Conservation (phyloP, 2,329 filamentous ascomycete genomes). For the Colletotrichum tanaceti region DNA sequence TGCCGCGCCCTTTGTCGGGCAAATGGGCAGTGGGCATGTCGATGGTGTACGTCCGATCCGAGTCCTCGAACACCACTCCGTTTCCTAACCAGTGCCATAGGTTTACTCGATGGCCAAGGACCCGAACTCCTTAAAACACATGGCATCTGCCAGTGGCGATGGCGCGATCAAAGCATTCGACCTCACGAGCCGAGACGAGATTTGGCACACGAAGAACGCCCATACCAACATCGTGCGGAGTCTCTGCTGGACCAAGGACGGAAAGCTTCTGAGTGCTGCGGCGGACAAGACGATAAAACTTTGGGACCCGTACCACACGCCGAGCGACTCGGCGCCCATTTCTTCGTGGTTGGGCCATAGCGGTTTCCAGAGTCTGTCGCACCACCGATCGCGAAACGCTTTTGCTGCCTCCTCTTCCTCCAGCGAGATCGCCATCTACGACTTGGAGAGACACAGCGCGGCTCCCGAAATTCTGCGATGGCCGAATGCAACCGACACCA, state of each 20-base stretch:
- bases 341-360: conserved; percentile 76
- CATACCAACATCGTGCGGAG: conserved; percentile 96
- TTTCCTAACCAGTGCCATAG: conserved; percentile 16
- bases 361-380: conserved; percentile 80
- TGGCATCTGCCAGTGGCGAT: conserved; percentile 89
- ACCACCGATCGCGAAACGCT: conserved; percentile 80
- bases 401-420: conserved; percentile 85
- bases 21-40: conserved; percentile 90
- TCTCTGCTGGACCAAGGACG: conserved; percentile 87
- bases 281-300: conserved; percentile 89
- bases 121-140: conserved; percentile 76
- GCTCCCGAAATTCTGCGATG: conserved; percentile 86
- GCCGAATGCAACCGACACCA: conserved; percentile 91
- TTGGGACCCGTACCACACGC: conserved; percentile 86
- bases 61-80: background rate
- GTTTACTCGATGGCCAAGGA: conserved; percentile 83
- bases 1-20: conserved; percentile 77
- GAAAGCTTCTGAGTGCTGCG: conserved; percentile 87
- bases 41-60: conserved; percentile 72
- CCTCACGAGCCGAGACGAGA: conserved; percentile 75
- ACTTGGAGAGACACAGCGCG: conserved; percentile 82
- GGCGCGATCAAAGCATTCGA: conserved; percentile 79
- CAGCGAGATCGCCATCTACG: conserved; percentile 86
- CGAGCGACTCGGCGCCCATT: conserved; percentile 75
- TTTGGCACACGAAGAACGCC: conserved; percentile 78